These are phyloP conservation scores for Leccinum fibrillosum DNA, from an alignment of 768 basidiomycete species.

Conservation along the genomic window DNA sequence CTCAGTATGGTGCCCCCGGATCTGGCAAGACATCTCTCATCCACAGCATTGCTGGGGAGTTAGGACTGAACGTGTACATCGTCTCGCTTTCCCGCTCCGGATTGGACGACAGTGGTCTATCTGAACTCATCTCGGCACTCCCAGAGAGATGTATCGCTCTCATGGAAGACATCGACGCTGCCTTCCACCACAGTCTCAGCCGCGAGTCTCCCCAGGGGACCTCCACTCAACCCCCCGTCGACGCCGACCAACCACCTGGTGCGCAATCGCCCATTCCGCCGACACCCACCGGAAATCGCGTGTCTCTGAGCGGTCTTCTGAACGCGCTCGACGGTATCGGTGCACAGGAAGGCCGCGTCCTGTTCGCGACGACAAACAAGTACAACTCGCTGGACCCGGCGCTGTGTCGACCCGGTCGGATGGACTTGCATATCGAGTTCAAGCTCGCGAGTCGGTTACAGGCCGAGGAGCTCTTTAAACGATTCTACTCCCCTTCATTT, in stretches of 20 bases:
- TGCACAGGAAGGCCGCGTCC: slow-evolving; percentile 78
- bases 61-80: slow-evolving; percentile 70
- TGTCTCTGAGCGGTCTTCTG: slow-evolving; percentile 71
- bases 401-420: slow-evolving; percentile 71
- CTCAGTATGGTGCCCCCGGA: slow-evolving; percentile 67
- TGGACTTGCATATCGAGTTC: slow-evolving; percentile 80
- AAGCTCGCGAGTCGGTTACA: slow-evolving; percentile 70
- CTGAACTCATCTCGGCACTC: slow-evolving; percentile 54
- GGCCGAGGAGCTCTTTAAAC: slow-evolving; percentile 58
- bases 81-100: slow-evolving; percentile 61
- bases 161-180: slow-evolving; percentile 85
- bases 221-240: neutral
- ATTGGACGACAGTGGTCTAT: slow-evolving; percentile 60
- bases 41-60: slow-evolving; percentile 73
- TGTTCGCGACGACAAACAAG: slow-evolving; percentile 79
- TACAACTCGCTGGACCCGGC: slow-evolving; percentile 69
- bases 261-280: slow-evolving; percentile 7
- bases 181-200: slow-evolving; percentile 48
- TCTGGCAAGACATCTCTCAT: slow-evolving; percentile 80
- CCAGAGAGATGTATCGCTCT: slow-evolving; percentile 73
- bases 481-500: slow-evolving; percentile 56
- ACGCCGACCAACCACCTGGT: slow-evolving; percentile 14
- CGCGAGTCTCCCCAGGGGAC: slow-evolving; percentile 23
- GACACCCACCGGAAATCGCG: slow-evolving; percentile 27
- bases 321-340: slow-evolving; percentile 79